Percentiles rank a stretch among this genome's conserved stretches.
Conservation (phyloP, 2,329 filamentous ascomycete species). For the Beauveria varroae region DNA sequence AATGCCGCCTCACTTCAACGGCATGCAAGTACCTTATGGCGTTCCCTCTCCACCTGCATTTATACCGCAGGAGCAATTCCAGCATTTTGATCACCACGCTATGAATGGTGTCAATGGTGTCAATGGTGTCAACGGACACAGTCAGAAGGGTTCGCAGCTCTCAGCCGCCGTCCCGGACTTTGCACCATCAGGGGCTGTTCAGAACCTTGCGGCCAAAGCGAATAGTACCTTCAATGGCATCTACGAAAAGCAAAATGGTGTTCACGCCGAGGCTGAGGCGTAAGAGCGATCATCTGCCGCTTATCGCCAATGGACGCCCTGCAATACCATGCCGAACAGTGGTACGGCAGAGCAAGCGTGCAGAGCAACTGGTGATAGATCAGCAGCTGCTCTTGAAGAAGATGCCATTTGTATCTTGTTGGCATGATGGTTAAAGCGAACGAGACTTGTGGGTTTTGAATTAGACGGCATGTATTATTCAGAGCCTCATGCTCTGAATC, state of each 20-base stretch:
- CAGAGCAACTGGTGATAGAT: not conserved
- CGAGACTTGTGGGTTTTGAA: slow-evolving; percentile 1
- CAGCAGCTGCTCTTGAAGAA: not conserved
- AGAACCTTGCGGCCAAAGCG: slow-evolving; percentile 3
- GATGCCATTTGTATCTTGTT: slow-evolving; percentile 1
- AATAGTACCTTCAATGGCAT: slow-evolving; percentile 17
- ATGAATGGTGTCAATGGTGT: slow-evolving; percentile 31
- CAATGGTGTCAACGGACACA: slow-evolving; percentile 21
- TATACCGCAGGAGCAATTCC: slow-evolving; percentile 21
- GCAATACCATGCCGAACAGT: not conserved
- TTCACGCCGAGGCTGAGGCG: slow-evolving; percentile 16
- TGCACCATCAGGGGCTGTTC: slow-evolving; percentile 24
- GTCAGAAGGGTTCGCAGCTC: slow-evolving; percentile 24
- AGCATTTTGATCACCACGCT: slow-evolving; percentile 27
- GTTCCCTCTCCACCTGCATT: slow-evolving; percentile 23
- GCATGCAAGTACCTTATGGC: slow-evolving; percentile 25
- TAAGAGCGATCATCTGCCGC: not conserved
- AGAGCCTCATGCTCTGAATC: not conserved
- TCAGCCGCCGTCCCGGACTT: slow-evolving; percentile 34
- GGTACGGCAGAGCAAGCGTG: not conserved
- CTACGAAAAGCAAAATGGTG: slow-evolving; percentile 21
- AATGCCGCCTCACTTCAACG: slow-evolving; percentile 24
- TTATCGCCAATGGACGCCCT: not conserved
- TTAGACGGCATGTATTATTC: not conserved
- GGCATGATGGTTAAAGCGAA: slow-evolving; percentile 7